Evolutionary conservation across 208 protist species (phyloP), one percentile per base, ranked within the genome.

Genomic region (Acanthamoeba lenticulata): DNA sequence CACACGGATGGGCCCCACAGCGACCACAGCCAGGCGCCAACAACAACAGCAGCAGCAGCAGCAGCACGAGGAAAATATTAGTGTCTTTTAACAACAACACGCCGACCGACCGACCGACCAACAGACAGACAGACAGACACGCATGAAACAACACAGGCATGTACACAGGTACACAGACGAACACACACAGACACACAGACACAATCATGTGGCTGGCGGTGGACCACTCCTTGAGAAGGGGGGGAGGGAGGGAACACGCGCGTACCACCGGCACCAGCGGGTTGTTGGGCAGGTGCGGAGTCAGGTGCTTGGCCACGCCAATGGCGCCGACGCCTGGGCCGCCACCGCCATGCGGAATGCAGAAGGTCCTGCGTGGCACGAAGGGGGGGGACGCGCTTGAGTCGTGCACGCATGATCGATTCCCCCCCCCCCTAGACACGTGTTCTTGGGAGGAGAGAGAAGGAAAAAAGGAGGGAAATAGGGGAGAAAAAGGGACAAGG

Each of bases 311-410:
- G 27, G 96, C 96, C 24, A 99, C 98, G 34, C 98, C 98, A 90
- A 99, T 99, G 81, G 99, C 99, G 29, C 99, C 99, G 94, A 99
- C 98, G 62, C 99, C 99, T 6, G 99, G 99, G 47, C 99, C 99
- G 88, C 99, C 99, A 94, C 99, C 99, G 95, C 98, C 98, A 96
- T 99, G 98, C 24, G 98, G 98, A 94, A 99, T 99, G 90, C 97
- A 97, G 97, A 99, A 99, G n/a, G 99, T 99, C 97, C 79, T 88
- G 32, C 19, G 32, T 9, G 27, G 65, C 7, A 11, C 27, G 65
- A 11, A 38, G 34, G 65, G 34, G 65, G 65, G 65, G 29, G 65
- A 29, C 13, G 65, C 13, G 49, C 13, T 9, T 57, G 49, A 19
- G 49, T 57, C 9, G 49, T 19, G 19, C 49, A 57, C 49, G 49